Evolutionary conservation across 192 early-diverging fungal species (phyloP), one percentile per base, ranked within the genome.

Genomic region (Backusella circina): DNA sequence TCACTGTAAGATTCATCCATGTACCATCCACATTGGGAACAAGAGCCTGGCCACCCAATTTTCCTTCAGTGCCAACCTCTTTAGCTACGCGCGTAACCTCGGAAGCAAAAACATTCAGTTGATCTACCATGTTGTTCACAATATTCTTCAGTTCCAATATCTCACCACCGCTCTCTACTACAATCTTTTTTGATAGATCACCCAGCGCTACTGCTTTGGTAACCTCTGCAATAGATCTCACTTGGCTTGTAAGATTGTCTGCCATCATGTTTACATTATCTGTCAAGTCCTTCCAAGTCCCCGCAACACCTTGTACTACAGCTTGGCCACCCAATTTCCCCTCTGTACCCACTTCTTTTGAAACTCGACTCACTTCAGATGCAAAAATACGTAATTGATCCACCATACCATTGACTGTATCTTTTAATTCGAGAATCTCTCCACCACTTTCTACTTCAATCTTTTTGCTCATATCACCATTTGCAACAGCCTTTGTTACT

Each of bases 141-240:
- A 89, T 92, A 31, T 87, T 82, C 73, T 94, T 94, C 0, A 94
- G 78, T 33, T 88, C 90, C 6, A 83, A 80, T 54, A 90, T 92
- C 70, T 94, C 93, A 18, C 93, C 93, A 44, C 85, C 82, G 5
- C 89, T 87, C 41, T 86, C 86, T 0, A 90, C 89, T 0, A 80
- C 84, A 23, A 94, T 91, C 75, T 90, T 92, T 70, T 87, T 85
- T 18, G 84, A 88, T 23, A 92, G 73, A 79, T 92, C 91, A 30
- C 91, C 91, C 35, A 85, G 80, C 10, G 91, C 89, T 18, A 92
- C 87, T 16, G 91, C 88, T 35, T 85, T 92, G 65, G 87, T 89
- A 51, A 87, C 84, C 30, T 77, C 77, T 0, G 86, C 79, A 64
- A 87, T 86, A 41, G 83, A 81, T 64, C 86, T 74, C 5, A 87